Evolutionary conservation across 805 yeast genomes (phyloP), one percentile per base, ranked within the genome.

Genomic region (Candida palmyrensis): DNA sequence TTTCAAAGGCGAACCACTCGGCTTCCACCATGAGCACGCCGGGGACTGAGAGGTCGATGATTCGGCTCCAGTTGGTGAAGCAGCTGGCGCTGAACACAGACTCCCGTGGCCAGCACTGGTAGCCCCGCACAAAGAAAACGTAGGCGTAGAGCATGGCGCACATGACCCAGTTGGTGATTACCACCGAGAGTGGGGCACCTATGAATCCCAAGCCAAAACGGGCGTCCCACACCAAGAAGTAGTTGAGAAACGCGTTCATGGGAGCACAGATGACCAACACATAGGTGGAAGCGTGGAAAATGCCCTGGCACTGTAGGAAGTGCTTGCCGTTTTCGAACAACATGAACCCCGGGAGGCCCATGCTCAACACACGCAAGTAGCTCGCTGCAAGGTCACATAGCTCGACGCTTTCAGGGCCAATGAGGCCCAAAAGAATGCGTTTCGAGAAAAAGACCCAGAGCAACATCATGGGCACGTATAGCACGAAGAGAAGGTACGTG

Each of bases 101-200:
- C 23, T 52, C 52, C 11, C 45, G 45, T 2, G 71, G 71, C 59
- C 63, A 59, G 27, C 74, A 70, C 44, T 68, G 61, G 41, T 61
- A 48, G 4, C 75, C 77, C n/a, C 68, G 61, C 20, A 65, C 57
- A 23, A 57, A 51, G 20, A 44, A 52, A 10, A 74, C 72, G 49
- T 73, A 75, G 8, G 63, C 54, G 42, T 67, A 56, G 25, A 83
- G 54, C 29, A 77, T 67, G 10, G 66, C 19, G 17, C 83, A 79
- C 89, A 83, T 81, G 33, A 79, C 48, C 69, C 83, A 80, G 49
- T 82, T 77, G 27, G 84, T 79, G 22, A 79, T 67, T 3, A 77
- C 79, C 14, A 82, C 86, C 3, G 88, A 76, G 22, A 80, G 64
- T 24, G 92, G 90, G 2, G 90, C 90, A 15, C 92, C 92, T 22